phyloP scores from a whole-genome alignment of 371 early-diverging fungal species.

The Umbelopsis sp. region DNA sequence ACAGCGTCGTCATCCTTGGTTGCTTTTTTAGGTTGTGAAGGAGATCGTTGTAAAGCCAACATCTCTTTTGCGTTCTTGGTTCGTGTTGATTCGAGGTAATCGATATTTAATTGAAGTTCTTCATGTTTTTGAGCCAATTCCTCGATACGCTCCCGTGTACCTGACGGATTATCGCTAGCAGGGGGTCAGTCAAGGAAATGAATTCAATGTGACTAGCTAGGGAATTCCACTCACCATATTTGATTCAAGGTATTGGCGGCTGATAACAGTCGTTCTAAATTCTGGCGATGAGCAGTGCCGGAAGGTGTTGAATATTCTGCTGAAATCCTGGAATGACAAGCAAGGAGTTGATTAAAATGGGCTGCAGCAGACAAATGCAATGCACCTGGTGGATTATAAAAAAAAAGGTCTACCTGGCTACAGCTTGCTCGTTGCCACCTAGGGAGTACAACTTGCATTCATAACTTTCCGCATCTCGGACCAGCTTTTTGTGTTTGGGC shows the following conservation, averaged over 20 bases:
- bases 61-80: neutral
- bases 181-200: neutral
- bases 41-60: neutral
- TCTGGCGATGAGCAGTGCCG: constrained; percentile 10
- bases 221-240: constrained; percentile 15
- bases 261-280: constrained; percentile 18
- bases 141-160: constrained; percentile 18
- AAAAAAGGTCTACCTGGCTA: neutral
- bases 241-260: constrained; percentile 23
- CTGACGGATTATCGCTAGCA: constrained; percentile 16
- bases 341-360: neutral
- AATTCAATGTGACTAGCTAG: neutral
- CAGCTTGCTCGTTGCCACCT: constrained; percentile 16
- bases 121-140: constrained; percentile 23
- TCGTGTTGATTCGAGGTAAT: constrained; percentile 21
- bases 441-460: constrained; percentile 24
- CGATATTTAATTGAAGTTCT: constrained; percentile 23
- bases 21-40: constrained; percentile 1
- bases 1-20: constrained; percentile 6
- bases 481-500: neutral
- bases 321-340: constrained; percentile 8
- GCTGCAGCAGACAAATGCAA: too few species aligned
- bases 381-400: too few species aligned
- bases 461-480: constrained; percentile 21
- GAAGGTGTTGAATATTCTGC: neutral